Evolutionary conservation across 352 stramenopile species (phyloP), one percentile per base, ranked within the genome.

Genomic region (Globisporangium echinulatum): DNA sequence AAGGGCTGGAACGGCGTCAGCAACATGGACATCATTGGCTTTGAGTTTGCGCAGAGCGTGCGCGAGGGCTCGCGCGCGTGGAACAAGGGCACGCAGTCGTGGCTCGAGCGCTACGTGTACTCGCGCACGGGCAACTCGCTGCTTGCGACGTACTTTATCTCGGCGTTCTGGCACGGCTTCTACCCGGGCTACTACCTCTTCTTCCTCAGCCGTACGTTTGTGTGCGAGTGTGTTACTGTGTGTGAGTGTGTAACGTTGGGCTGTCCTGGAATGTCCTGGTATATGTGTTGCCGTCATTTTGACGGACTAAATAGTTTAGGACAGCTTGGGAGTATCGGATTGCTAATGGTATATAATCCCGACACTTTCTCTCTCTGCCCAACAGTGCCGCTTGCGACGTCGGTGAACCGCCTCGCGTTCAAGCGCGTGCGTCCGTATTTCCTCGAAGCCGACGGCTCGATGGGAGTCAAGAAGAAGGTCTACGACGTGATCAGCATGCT

Each of bases 111-210:
- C 46, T 98, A 98, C 77, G 92, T 98, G 19, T 98, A 98, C 82
- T 90, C 90, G 49, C 87, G 95, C 54, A 98, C 91, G 8, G 76
- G 77, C 65, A 96, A 96, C 68, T 97, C 78, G 61, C 75, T 98
- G 4, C 68, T 89, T 46, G 87, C 85, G 39, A 97, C 92, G 15
- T 98, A 98, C 72, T 87, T 90, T 38, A 81, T 96, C 64, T 97
- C 86, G 53, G 94, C 94, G 10, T 94, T 98, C 66, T 98, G 96
- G 96, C 96, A 98, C 73, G 96, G 96, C 25, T 98, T 98, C 67
- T 98, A 98, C 75, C 93, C 93, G 7, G 93, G 92, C 25, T 98
- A 98, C 72, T 98, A 98, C 74, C 68, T 98, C 9, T 97, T 98
- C 69, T 99, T 99, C 74, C 68, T 98, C 56, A 88, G 70, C 42